Evolutionary conservation across 2,329 filamentous ascomycete species (phyloP), one percentile per base, ranked within the genome.

Genomic region (Arthroderma uncinatum): DNA sequence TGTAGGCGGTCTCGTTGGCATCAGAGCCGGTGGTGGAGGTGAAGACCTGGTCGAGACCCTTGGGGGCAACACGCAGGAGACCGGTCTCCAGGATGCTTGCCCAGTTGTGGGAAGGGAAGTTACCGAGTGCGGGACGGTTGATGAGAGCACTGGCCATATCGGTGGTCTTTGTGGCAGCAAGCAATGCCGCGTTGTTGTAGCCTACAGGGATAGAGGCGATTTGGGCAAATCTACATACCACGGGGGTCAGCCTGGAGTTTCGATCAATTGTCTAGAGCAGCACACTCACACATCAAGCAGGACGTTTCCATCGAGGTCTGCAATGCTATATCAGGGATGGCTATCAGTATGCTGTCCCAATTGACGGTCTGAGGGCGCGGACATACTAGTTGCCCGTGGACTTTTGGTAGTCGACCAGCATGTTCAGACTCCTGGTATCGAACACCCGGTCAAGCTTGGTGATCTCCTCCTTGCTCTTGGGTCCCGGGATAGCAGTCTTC

Each of bases 1-100:
- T 95, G 82, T 89, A 95, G 44, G 91, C 91, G 34, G 88, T 87
- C 76, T 95, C 91, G 75, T 95, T 95, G 73, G 90, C 90, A 67
- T 95, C 90, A 19, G 89, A 94, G 60, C 90, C 90, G 56, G 89
- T 83, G 78, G 89, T 86, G 62, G 86, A 89, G 16, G 90, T 95
- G 76, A 95, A 95, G 64, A 95, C 89, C 73, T 95, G 87, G 77
- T 90, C 76, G 61, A 92, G 76, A 34, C 90, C 90, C 70, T 85
- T 86, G 59, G 90, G 91, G 0, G 90, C 89, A 53, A 88, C 89
- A 66, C 82, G 84, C 64, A 96, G 82, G 61, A 94, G 82, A 65
- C 90, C 89, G 1, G 84, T 82, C 73, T 87, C 83, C 65, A 95
- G 82, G 61, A 93, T 82, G 33, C 85, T 74, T 57, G 85, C 84